Conservation (phyloP, 2,329 filamentous ascomycete genomes). For the Beauveria sp. region DNA sequence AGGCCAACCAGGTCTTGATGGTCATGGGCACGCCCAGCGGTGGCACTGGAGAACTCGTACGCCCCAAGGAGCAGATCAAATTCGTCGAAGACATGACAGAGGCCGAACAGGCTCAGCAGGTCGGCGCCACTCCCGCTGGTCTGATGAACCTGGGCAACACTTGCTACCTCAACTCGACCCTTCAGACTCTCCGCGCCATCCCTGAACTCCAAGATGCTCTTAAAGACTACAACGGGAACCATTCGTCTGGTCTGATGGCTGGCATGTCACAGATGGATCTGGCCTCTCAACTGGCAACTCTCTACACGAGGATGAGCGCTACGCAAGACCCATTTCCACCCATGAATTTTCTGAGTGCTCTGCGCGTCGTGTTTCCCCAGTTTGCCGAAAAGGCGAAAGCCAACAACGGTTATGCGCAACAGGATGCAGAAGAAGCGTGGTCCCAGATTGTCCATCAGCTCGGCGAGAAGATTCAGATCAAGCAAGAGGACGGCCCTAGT, state of each 20-base stretch:
- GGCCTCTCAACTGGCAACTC: conserved; percentile 66
- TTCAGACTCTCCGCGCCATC: conserved; percentile 83
- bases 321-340: conserved; percentile 85
- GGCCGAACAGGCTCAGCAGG: conserved; percentile 75
- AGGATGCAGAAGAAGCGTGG: conserved; percentile 98
- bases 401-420: conserved; percentile 84
- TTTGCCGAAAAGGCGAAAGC: conserved; percentile 85
- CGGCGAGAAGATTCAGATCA: conserved; percentile 66
- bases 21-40: conserved; percentile 89
- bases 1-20: conserved; percentile 81
- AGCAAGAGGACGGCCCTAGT: conserved; percentile 42
- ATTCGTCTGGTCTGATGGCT: conserved; percentile 32
- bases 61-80: conserved; percentile 73
- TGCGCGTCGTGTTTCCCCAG: conserved; percentile 77
- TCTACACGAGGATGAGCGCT: conserved; percentile 84
- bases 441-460: conserved; percentile 86
- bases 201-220: conserved; percentile 85
- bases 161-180: conserved; percentile 94
- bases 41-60: conserved; percentile 51
- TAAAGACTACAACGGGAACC: conserved; percentile 41
- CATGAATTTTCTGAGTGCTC: conserved; percentile 69
- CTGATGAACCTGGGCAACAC: conserved; percentile 93
- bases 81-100: conserved; percentile 98
- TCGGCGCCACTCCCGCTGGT: conserved; percentile 79
- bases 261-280: conserved; percentile 54